Conservation (phyloP, 345 rosid genomes). For the Theobroma cacao region DNA sequence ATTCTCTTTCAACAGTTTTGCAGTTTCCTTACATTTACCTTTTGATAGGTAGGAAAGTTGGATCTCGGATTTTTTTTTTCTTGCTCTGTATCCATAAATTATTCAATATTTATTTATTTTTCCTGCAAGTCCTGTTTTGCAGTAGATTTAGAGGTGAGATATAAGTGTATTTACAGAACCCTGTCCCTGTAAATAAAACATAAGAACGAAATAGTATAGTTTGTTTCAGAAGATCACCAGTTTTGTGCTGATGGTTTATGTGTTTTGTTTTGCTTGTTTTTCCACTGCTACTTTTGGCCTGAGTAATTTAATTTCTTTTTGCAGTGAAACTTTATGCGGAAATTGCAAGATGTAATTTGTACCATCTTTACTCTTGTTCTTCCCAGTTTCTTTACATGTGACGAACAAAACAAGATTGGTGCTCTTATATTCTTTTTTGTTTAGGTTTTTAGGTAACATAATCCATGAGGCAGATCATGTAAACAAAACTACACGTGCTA, state of each 20-base stretch:
- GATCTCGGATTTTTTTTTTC: constrained; percentile 13
- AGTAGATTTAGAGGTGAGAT: constrained; percentile 19
- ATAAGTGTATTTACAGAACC: constrained; percentile 16
- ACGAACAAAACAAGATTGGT: neutral
- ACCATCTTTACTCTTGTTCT: neutral
- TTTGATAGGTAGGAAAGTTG: constrained; percentile 9
- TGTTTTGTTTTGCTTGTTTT: neutral
- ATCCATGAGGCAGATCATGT: constrained; percentile 13
- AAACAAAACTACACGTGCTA: neutral
- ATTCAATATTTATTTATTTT: neutral
- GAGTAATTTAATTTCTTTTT: neutral
- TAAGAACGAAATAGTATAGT: neutral
- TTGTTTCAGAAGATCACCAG: constrained; percentile 11
- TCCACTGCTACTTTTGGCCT: neutral
- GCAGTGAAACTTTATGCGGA: neutral
- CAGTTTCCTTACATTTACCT: constrained; percentile 17
- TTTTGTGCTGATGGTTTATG: neutral
- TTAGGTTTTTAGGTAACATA: constrained; percentile 9
- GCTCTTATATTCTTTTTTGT: neutral
- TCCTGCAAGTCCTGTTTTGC: constrained; percentile 10
- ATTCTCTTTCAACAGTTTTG: constrained; percentile 28
- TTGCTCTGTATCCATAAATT: neutral
- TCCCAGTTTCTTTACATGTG: constrained; percentile 8
- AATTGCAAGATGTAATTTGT: constrained; percentile 5
- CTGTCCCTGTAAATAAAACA: constrained; percentile 15